phyloP scores from a whole-genome alignment of 768 basidiomycete genomes.

The Hebeloma cylindrosporum region DNA sequence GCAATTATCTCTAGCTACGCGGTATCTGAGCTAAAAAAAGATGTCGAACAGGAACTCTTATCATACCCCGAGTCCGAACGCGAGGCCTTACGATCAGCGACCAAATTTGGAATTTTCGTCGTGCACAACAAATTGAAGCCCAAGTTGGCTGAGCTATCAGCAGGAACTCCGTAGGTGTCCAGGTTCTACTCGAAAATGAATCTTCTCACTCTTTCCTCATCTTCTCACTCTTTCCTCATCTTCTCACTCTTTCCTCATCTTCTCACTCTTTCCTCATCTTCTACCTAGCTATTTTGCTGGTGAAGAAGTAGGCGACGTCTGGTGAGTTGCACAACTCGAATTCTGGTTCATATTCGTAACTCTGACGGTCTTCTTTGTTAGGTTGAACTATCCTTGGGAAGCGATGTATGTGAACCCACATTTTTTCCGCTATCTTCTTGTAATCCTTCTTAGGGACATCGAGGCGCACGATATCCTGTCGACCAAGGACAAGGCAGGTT shows the following conservation, averaged over 20 bases:
- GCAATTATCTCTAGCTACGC: conserved; percentile 64
- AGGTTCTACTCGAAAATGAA: no score
- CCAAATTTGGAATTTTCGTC: conserved; percentile 91
- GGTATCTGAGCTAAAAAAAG: conserved; percentile 83
- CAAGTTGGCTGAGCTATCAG: conserved; percentile 76
- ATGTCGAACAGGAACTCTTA: conserved; percentile 73
- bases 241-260: neutral
- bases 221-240: neutral
- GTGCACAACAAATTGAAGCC: conserved; percentile 92
- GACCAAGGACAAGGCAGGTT: no score
- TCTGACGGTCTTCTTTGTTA: conserved; percentile 29
- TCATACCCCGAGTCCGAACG: conserved; percentile 70
- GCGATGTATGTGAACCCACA: conserved; percentile 48
- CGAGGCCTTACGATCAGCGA: conserved; percentile 59
- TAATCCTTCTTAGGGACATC: conserved; percentile 53
- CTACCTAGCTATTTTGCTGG: conserved; percentile 18
- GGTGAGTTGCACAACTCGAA: conserved; percentile 12
- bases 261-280: neutral
- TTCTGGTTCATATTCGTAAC: neutral
- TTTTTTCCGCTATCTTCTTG: neutral
- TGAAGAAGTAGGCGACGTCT: conserved; percentile 25
- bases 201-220: neutral
- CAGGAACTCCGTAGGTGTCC: conserved; percentile 51
- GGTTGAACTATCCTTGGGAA: conserved; percentile 89
- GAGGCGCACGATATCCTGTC: conserved; percentile 83